Conservation (phyloP, 2,329 filamentous ascomycete species). For the Zarea fungicola region DNA sequence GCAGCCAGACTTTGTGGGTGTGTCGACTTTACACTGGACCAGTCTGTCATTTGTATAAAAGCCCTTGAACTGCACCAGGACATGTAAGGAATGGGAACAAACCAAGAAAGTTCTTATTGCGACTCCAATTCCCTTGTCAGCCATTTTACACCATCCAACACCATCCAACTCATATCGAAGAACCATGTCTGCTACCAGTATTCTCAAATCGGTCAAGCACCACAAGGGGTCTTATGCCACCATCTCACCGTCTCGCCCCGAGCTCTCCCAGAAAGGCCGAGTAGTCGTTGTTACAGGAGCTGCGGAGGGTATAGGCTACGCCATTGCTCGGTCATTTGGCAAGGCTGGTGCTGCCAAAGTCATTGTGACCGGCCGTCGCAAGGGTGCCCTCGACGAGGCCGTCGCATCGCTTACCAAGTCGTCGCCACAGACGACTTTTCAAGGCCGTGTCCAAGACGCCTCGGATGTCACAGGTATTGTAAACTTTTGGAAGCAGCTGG, state of each 20-base stretch:
- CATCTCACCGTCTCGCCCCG: slow-evolving; percentile 31
- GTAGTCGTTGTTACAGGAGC: slow-evolving; percentile 63
- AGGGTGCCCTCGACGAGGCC: slow-evolving; percentile 21
- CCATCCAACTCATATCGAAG: slow-evolving; percentile 17
- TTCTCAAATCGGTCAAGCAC: slow-evolving; percentile 23
- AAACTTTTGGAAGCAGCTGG: slow-evolving; percentile 26
- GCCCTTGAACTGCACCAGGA: background rate
- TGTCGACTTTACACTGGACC: no score
- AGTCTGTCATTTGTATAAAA: no score
- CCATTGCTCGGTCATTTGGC: slow-evolving; percentile 54
- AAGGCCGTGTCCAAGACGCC: slow-evolving; percentile 20
- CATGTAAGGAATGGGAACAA: background rate
- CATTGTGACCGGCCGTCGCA: slow-evolving; percentile 33
- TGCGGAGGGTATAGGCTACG: slow-evolving; percentile 60
- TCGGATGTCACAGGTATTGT: slow-evolving; percentile 20
- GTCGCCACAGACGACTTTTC: slow-evolving; percentile 12
- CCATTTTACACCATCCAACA: background rate
- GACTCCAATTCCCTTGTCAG: no score
- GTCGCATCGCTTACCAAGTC: slow-evolving; percentile 17
- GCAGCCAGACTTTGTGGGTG: no score
- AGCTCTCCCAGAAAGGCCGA: slow-evolving; percentile 35
- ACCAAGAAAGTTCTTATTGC: background rate
- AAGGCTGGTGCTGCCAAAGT: slow-evolving; percentile 33
- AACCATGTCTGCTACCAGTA: slow-evolving; percentile 18
- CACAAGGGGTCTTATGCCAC: slow-evolving; percentile 31